Conservation (phyloP, 31 red algal genomes). For the Porphyra umbilicalis region DNA sequence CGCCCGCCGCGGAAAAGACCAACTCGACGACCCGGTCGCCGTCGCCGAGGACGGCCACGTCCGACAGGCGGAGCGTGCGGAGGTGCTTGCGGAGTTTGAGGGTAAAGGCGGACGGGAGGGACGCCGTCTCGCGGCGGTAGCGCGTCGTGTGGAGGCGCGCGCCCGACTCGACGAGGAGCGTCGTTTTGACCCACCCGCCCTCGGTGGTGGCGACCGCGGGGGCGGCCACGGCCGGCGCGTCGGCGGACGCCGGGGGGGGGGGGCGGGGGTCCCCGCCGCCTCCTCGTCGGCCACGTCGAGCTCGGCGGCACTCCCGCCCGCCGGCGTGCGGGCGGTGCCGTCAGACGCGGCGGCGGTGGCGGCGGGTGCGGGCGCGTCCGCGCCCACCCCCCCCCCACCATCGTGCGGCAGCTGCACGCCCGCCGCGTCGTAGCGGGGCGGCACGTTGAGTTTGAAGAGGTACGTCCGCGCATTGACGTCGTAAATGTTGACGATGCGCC, state of each 20-base stretch:
- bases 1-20: constrained; percentile 51
- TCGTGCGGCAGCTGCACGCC: neutral
- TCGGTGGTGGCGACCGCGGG: constrained; percentile 1
- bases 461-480: constrained; percentile 75
- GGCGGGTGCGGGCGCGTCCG: neutral
- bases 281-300: neutral
- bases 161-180: constrained; percentile 85
- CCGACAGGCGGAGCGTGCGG: constrained; percentile 60
- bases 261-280: neutral
- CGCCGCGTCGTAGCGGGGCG: constrained; percentile 16
- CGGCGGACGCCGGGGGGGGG: neutral
- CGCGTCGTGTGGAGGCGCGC: constrained; percentile 80
- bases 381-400: neutral
- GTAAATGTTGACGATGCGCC: constrained; percentile 83
- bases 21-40: constrained; percentile 88
- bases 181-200: constrained; percentile 44
- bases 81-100: constrained; percentile 96
- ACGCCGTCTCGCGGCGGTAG: constrained; percentile 65
- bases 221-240: neutral
- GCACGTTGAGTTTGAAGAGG: constrained; percentile 88
- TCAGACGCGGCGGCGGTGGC: neutral
- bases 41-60: constrained; percentile 54
- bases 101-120: constrained; percentile 79
- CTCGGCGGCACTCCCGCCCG: neutral
- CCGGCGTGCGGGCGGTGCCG: too few species aligned